A percentile compares a stretch with the other conserved stretches of the same genome.
phyloP scores from a whole-genome alignment of 805 yeast genomes.

The Monosporozyma aerobia region DNA sequence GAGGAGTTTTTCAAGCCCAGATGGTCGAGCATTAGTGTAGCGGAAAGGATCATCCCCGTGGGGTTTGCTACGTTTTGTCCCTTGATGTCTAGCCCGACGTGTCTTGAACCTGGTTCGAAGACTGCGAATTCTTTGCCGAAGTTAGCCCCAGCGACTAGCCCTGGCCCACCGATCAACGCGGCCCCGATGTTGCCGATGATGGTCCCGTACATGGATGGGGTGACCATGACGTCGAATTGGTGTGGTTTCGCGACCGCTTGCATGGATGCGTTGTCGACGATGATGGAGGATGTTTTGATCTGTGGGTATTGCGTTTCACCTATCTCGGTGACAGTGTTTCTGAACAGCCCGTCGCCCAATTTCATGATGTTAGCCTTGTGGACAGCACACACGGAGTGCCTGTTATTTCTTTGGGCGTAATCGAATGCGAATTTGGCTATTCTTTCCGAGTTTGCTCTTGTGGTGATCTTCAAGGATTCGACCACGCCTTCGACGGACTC shows the following conservation, averaged over 20 bases:
- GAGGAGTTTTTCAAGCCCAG: constrained; percentile 81
- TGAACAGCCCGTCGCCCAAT: constrained; percentile 95
- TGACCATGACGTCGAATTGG: constrained; percentile 95
- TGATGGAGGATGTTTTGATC: constrained; percentile 78
- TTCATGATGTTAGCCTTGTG: constrained; percentile 99
- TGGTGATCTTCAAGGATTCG: constrained; percentile 90
- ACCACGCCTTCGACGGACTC: constrained; percentile 96
- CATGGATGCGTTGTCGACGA: constrained; percentile 98
- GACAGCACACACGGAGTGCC: constrained; percentile 89
- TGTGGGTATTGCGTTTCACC: constrained; percentile 81
- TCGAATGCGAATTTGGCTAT: constrained; percentile 96
- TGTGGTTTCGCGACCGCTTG: constrained; percentile 98
- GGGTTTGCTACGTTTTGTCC: constrained; percentile 96
- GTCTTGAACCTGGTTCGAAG: constrained; percentile 99
- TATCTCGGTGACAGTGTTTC: constrained; percentile 82
- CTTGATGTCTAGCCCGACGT: constrained; percentile 93
- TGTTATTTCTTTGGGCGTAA: constrained; percentile 84
- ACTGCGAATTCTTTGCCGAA: constrained; percentile 96
- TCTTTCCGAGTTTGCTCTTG: constrained; percentile 91
- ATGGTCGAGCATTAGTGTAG: constrained; percentile 89
- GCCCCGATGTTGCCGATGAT: constrained; percentile 97
- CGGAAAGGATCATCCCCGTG: constrained; percentile 90
- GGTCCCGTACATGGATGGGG: constrained; percentile 97
- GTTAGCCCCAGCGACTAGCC: constrained; percentile 96
- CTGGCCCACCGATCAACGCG: constrained; percentile 91